phyloP scores from a whole-genome alignment of 1,284 basidiomycete species.

The Ceratobasidium sp. region DNA sequence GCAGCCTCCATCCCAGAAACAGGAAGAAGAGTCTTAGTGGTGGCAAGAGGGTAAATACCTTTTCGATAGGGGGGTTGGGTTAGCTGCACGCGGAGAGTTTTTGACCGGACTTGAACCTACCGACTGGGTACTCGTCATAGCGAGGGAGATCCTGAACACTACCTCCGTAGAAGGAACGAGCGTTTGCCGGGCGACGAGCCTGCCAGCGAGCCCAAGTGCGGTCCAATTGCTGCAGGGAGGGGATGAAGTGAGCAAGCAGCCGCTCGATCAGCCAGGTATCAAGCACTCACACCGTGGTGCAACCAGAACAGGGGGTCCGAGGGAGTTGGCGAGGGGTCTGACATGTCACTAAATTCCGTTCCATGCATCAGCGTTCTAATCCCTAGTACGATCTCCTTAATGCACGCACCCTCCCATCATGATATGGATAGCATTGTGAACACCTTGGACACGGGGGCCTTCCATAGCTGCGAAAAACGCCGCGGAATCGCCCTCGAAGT shows the following conservation, averaged over 20 bases:
- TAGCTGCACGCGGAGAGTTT: background rate
- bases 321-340: constrained; percentile 40
- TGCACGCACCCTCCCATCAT: constrained; percentile 34
- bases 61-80: background rate
- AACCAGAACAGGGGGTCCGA: constrained; percentile 41
- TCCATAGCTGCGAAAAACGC: constrained; percentile 43
- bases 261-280: background rate
- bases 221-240: constrained; percentile 38
- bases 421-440: constrained; percentile 45
- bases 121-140: constrained; percentile 42
- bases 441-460: constrained; percentile 42
- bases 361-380: background rate
- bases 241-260: background rate
- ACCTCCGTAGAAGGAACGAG: constrained; percentile 41
- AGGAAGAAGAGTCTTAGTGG: constrained; percentile 28
- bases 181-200: constrained; percentile 41
- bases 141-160: constrained; percentile 35
- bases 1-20: constrained; percentile 36
- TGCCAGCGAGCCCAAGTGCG: constrained; percentile 44
- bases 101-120: background rate
- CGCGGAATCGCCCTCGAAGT: constrained; percentile 42
- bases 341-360: constrained; percentile 32
- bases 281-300: constrained; percentile 18
- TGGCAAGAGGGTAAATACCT: constrained; percentile 37
- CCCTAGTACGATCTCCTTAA: background rate